Conservation (phyloP, 345 rosid genomes). For the Zanthoxylum bungeanum region DNA sequence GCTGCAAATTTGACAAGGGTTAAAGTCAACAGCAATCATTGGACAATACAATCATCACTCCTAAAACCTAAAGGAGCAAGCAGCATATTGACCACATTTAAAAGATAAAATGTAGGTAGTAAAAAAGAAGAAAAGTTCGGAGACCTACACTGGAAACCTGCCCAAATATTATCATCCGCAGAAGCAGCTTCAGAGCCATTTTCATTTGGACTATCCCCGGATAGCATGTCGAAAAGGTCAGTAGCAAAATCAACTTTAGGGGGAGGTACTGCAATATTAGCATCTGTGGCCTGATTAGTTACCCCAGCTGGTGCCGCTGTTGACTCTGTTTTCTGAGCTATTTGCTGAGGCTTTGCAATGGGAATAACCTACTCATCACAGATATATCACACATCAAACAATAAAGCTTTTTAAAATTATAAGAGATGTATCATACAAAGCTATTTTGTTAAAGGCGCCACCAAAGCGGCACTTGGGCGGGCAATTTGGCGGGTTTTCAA, state of each 20-base stretch:
- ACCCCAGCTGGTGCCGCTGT: constrained; percentile 41
- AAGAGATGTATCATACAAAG: no score
- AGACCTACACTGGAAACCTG: constrained; percentile 88
- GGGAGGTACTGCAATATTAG: constrained; percentile 41
- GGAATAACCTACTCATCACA: constrained; percentile 43
- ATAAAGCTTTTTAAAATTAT: no score
- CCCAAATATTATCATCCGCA: constrained; percentile 78
- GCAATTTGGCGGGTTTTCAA: no score
- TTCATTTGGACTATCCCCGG: constrained; percentile 66
- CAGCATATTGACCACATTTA: constrained; percentile 11
- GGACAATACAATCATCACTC: constrained; percentile 7
- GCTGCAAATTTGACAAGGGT: constrained; percentile 36
- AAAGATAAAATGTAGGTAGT: background rate
- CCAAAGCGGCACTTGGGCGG: no score
- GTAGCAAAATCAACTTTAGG: constrained; percentile 77
- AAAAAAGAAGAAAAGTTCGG: constrained; percentile 1
- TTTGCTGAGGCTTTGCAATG: constrained; percentile 46
- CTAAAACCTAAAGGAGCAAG: constrained; percentile 3
- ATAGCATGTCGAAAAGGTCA: constrained; percentile 88
- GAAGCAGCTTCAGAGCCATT: constrained; percentile 61
- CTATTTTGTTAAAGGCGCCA: no score
- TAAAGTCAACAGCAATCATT: constrained; percentile 13
- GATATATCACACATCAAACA: constrained; percentile 18
- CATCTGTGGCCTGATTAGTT: constrained; percentile 35
- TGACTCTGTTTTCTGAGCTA: constrained; percentile 39